These are phyloP conservation scores for Saksenaea vasiformis DNA, from an alignment of 371 early-diverging fungal species.

Conservation along the genomic window DNA sequence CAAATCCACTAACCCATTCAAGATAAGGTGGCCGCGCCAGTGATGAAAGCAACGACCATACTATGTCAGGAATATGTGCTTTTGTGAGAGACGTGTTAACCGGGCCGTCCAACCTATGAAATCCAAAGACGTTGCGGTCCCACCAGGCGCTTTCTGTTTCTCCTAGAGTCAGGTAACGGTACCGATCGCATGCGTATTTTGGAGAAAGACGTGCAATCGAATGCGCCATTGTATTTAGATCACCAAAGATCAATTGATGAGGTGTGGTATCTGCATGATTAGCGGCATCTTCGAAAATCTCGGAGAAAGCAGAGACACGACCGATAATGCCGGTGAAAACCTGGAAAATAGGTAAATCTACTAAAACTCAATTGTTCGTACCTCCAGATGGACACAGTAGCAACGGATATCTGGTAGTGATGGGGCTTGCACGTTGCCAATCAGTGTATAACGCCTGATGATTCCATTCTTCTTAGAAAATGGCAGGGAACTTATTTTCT, in stretches of 20 bases:
- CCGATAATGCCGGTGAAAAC: constrained; percentile 75
- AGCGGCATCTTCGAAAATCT: constrained; percentile 65
- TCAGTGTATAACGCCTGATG: constrained; percentile 57
- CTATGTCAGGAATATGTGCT: constrained; percentile 30
- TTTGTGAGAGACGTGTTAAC: constrained; percentile 46
- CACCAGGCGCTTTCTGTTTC: constrained; percentile 77
- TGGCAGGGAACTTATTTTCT: neutral
- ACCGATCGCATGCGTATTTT: constrained; percentile 66
- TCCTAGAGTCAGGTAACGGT: constrained; percentile 66
- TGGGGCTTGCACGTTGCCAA: constrained; percentile 51
- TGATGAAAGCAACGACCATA: constrained; percentile 9
- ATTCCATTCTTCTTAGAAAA: no score
- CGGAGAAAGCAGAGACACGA: constrained; percentile 66
- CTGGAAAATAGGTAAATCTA: constrained; percentile 10
- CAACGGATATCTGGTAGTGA: constrained; percentile 48
- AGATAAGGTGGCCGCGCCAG: neutral
- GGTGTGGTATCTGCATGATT: constrained; percentile 40
- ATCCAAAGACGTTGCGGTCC: constrained; percentile 54
- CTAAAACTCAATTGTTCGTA: constrained; percentile 8
- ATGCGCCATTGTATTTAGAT: constrained; percentile 83
- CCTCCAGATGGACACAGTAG: constrained; percentile 81
- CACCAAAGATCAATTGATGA: constrained; percentile 76
- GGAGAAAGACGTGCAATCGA: constrained; percentile 76
- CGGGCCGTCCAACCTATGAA: constrained; percentile 45
- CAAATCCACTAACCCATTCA: constrained; percentile 45